Conservation (phyloP, 2,329 filamentous ascomycete species). For the Fusarium denticulatum region DNA sequence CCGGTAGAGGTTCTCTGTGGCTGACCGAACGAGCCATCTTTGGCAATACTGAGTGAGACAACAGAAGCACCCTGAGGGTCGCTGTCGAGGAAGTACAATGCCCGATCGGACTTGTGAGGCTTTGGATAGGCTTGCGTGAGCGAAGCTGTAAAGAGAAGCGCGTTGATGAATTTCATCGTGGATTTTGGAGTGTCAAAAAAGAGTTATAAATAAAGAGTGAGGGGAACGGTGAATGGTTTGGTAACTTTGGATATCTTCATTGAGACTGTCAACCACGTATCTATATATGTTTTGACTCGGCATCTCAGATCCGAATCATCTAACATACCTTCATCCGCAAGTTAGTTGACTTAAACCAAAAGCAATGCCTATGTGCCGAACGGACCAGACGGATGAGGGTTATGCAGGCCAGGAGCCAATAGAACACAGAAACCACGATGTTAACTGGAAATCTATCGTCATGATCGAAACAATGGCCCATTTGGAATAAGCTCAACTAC, state of each 20-base stretch:
- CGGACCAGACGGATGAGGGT: neutral
- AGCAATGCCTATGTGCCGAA: neutral
- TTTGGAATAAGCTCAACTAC: neutral
- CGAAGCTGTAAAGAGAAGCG: neutral
- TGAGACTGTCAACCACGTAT: neutral
- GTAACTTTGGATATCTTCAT: neutral
- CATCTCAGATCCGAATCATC: neutral
- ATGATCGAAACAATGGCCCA: neutral
- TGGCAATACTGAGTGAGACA: neutral
- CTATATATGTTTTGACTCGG: neutral
- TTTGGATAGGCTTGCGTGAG: neutral
- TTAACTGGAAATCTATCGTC: neutral
- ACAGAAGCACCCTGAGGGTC: constrained; percentile 7
- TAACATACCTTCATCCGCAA: neutral
- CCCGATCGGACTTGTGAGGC: neutral
- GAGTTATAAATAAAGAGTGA: no score
- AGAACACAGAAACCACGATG: neutral
- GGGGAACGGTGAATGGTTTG: no score
- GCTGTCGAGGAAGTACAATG: constrained; percentile 8
- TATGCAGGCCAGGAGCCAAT: neutral
- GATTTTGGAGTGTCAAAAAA: rapidly evolving
- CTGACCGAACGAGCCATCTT: neutral
- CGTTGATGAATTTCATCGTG: neutral
- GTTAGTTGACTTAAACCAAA: no score
- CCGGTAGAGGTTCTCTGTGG: neutral